phyloP scores from a whole-genome alignment of 1,284 basidiomycete species.

The Lignosus rhinocerotis region DNA sequence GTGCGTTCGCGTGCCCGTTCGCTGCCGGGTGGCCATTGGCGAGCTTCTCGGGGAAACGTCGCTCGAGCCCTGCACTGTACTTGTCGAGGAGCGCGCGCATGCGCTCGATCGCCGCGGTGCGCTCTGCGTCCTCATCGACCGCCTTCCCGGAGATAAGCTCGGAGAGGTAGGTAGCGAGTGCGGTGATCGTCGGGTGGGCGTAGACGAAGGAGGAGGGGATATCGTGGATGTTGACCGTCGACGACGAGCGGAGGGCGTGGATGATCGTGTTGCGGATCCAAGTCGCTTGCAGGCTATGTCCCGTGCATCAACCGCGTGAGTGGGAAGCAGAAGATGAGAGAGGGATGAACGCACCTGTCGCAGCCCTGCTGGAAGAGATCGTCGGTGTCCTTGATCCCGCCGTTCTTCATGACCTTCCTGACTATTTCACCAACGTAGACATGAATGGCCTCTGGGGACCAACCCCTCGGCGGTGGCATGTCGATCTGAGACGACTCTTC shows the following conservation, averaged over 20 bases:
- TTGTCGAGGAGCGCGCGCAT: conserved; percentile 28
- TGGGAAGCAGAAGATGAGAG: too few relatives aligned
- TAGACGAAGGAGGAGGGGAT: conserved; percentile 36
- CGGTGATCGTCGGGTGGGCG: conserved; percentile 30
- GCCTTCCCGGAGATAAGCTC: conserved; percentile 2
- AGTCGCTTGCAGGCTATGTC: conserved; percentile 34
- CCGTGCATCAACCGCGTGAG: not conserved
- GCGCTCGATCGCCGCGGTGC: conserved; percentile 7
- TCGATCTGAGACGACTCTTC: conserved; percentile 24
- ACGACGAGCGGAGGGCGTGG: conserved; percentile 27
- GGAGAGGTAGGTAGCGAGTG: conserved; percentile 24
- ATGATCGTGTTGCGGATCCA: conserved; percentile 38
- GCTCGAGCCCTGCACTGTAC: conserved; percentile 26
- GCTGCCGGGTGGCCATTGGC: not conserved
- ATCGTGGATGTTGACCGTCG: conserved; percentile 12
- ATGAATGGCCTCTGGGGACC: conserved; percentile 22
- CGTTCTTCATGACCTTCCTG: conserved; percentile 25
- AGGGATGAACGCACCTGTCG: conserved; percentile 32
- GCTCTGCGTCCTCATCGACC: conserved; percentile 6
- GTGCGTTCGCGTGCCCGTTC: conserved; percentile 4
- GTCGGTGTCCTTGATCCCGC: conserved; percentile 5
- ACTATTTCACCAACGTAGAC: conserved; percentile 30
- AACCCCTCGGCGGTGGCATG: conserved; percentile 23
- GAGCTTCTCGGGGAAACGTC: conserved; percentile 10
- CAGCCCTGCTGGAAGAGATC: conserved; percentile 36